Evolutionary conservation across 2,329 filamentous ascomycete species (phyloP).

Genomic region (Gnomoniopsis smithogilvyi): DNA sequence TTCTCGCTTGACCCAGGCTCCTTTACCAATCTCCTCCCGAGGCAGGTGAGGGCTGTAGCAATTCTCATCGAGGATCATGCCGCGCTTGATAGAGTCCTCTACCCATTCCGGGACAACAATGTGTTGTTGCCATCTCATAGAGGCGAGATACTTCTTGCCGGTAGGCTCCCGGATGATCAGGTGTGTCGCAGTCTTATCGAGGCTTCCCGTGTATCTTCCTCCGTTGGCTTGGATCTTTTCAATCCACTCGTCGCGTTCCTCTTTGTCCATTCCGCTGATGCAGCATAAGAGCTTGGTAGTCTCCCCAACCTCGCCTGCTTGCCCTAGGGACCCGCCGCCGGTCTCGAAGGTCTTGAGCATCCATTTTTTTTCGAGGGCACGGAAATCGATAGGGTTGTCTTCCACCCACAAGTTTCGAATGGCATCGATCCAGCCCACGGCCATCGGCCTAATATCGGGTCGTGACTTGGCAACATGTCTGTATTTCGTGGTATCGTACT

Average conservation of each 20-base stretch:
- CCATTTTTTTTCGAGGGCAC: conserved; percentile 64
- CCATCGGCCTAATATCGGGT: conserved; percentile 80
- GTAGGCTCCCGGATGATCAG: conserved; percentile 75
- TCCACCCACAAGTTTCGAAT: conserved; percentile 77
- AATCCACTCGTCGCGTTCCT: conserved; percentile 68
- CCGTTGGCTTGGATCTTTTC: conserved; percentile 66
- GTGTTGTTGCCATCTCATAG: conserved; percentile 76
- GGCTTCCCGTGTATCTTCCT: conserved; percentile 80
- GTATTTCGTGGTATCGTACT: conserved; percentile 89
- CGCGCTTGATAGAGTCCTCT: conserved; percentile 73
- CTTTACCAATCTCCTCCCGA: conserved; percentile 67
- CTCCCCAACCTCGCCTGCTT: conserved; percentile 24
- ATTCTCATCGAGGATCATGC: conserved; percentile 88
- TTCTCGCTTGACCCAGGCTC: conserved; percentile 66
- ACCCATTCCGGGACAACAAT: conserved; percentile 86
- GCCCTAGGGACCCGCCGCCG: conserved; percentile 39
- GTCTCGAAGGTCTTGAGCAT: conserved; percentile 61
- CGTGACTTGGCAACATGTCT: conserved; percentile 89
- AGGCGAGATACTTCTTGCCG: conserved; percentile 87
- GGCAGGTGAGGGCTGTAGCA: conserved; percentile 76
- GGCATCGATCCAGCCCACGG: conserved; percentile 79
- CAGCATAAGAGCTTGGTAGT: conserved; percentile 48
- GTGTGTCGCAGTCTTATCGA: conserved; percentile 84
- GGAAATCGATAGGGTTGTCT: conserved; percentile 72
- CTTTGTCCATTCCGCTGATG: conserved; percentile 57